Conservation (phyloP, 192 early-diverging fungal genomes). For the Entomortierella beljakovae region DNA sequence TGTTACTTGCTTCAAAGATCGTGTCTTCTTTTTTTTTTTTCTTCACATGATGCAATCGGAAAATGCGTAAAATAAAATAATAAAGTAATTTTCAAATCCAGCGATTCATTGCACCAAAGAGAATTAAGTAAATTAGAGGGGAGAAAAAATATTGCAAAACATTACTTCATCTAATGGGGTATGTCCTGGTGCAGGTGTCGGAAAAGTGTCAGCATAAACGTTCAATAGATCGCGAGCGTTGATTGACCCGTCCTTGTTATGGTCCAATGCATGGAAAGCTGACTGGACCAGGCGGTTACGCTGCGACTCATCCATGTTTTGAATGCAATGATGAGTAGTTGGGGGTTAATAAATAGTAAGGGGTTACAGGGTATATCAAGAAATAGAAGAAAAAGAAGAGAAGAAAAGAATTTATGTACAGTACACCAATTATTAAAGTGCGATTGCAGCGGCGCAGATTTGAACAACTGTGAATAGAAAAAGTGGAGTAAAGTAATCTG, state of each 20-base stretch:
- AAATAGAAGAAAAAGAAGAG: neutral
- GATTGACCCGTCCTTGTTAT: conserved; percentile 63
- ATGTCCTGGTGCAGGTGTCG: conserved; percentile 45
- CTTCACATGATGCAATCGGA: no score
- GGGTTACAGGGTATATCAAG: neutral
- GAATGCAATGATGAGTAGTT: neutral
- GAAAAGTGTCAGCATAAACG: conserved; percentile 53
- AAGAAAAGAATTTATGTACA: conserved; percentile 10
- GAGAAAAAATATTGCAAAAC: neutral
- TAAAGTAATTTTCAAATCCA: neutral
- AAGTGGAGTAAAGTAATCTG: no score
- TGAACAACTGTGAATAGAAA: no score
- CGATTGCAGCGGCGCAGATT: no score
- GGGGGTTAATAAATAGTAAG: neutral
- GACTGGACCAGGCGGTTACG: conserved; percentile 53
- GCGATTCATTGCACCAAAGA: neutral
- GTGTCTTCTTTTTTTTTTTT: no score
- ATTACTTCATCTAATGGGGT: conserved; percentile 51
- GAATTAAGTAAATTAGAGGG: neutral
- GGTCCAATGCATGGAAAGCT: conserved; percentile 59
- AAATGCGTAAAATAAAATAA: no score
- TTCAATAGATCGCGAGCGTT: conserved; percentile 57
- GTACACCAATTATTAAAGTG: no score
- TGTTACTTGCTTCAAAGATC: no score
- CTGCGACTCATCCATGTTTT: conserved; percentile 46